Evolutionary conservation across 371 early-diverging fungal genomes (phyloP), one percentile per base, ranked within the genome.

Genomic region (Amoeboaphelidium occidentale): DNA sequence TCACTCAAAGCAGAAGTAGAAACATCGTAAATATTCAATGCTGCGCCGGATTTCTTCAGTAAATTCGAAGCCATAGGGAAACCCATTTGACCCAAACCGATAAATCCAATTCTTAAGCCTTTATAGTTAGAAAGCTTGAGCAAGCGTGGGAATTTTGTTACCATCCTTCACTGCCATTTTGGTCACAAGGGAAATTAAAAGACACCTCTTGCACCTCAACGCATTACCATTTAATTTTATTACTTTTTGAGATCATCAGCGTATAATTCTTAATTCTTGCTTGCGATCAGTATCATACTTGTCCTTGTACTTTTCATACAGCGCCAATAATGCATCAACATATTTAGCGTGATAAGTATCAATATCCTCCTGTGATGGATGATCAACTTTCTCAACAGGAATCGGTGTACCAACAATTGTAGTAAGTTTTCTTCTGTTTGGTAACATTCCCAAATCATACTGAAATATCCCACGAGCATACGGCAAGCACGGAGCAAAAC

Each of bases 41-140:
- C 57, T 44, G 60, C 55, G 4, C 23, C 23, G 23, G 66, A 60
- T 53, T 82, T 79, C 23, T 47, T 50, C 54, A 67, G 70, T 20
- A 93, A 66, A 59, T 94, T 90, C 53, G 66, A 70, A 49, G 90
- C 91, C 94, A 94, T 94, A 44, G 74, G 75, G 52, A 64, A 69
- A 21, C 72, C 87, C 96, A 94, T 94, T 62, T 87, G 83, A 4
- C 96, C 96, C 25, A 94, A 72, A 10, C 96, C 96, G 46, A 92
- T 81, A 56, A 94, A 84, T 12, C 96, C 96, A 44, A 68, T 21
- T 58, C 17, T 32, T 32, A 32, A n/a, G n/a, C n/a, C n/a, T n/a
- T n/a, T n/a, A n/a, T n/a, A n/a, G n/a, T n/a, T n/a, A n/a, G n/a
- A n/a, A n/a, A n/a, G n/a, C n/a, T n/a, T n/a, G n/a, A n/a, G n/a